Evolutionary conservation across 2,329 filamentous ascomycete genomes (phyloP).

Genomic region (Ophiostoma angusticollis): DNA sequence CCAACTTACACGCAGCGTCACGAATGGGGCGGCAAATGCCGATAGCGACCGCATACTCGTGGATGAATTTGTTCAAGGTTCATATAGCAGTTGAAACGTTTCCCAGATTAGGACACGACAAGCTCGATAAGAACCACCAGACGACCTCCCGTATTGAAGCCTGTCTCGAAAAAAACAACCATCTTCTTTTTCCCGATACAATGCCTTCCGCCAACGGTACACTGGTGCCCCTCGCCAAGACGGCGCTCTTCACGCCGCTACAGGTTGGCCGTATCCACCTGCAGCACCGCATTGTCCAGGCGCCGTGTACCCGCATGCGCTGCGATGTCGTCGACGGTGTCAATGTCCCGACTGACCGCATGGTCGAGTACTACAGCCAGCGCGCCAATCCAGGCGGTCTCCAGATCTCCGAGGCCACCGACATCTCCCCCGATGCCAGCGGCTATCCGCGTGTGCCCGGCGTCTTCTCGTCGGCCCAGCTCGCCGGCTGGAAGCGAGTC

Average conservation of each 20-base stretch:
- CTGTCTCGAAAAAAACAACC: too few species aligned
- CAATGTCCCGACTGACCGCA: constrained; percentile 14
- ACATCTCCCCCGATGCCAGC: constrained; percentile 22
- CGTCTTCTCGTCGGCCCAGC: constrained; percentile 8
- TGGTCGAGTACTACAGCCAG: constrained; percentile 33
- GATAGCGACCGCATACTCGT: too few species aligned
- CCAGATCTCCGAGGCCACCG: constrained; percentile 34
- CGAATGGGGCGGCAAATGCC: too few species aligned
- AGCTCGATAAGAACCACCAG: too few species aligned
- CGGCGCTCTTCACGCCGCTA: constrained; percentile 21
- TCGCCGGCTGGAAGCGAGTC: constrained; percentile 10
- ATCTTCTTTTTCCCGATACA: neutral
- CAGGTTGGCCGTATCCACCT: constrained; percentile 31
- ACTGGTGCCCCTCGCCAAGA: constrained; percentile 4
- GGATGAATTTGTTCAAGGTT: too few species aligned
- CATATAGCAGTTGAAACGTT: too few species aligned
- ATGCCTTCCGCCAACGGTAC: constrained; percentile 11
- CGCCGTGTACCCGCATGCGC: constrained; percentile 37
- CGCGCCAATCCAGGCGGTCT: constrained; percentile 29
- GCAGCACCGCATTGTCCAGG: constrained; percentile 31
- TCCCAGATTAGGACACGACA: too few species aligned
- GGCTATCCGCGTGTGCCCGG: constrained; percentile 9
- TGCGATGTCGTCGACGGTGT: constrained; percentile 31
- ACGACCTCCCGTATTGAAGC: too few species aligned
- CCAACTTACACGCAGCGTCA: too few species aligned